Evolutionary conservation across 140 eudicot genomes (phyloP), one percentile per base, ranked within the genome.

Genomic region (Flaveria floridana): DNA sequence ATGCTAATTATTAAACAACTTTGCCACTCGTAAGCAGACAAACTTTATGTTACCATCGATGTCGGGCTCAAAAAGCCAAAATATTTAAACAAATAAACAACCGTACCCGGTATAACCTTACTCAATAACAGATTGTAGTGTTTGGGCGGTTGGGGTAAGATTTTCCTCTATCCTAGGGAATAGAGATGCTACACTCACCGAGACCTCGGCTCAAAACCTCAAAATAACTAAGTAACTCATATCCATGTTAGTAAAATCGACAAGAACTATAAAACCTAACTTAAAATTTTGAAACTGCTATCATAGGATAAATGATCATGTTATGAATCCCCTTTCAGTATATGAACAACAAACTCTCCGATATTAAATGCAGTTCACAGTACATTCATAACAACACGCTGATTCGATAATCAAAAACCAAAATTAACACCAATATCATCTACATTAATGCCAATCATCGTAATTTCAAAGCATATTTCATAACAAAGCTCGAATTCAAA

Each of bases 391-490:
- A 16, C 34, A 71, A 16, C 53, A 42, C 11, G 46, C 28, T 23
- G 25, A 15, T 39, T 30, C 20, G 18, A 62, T 71, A 1, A 78
- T 25, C 66, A 20, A 16, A 48, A 47, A 78, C 70, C 47, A 68
- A 68, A 50, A 47, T 5, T 20, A 70, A 47, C 10, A 48, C 52
- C 19, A n/a, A 48, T 19, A 71, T 50, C 12, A 62, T 16, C 66
- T 71, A 51, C 73, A 78, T 71, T 70, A 34, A 34, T 34, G 41
- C 41, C 0, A 34, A 34, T 34, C 41, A 34, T 4, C 8, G 8
- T 1, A 34, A 34, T 34, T 6, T 10, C 44, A 65, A 79, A 62
- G 30, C 56, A 50, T 23, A 63, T 12, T 46, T 69, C 41, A 78
- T 9, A 78, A 71, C 9, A 47, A 26, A 51, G 12, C 37, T 26